phyloP scores from a whole-genome alignment of 2,329 filamentous ascomycete genomes.

The Aspergillus brunneoviolaceus region DNA sequence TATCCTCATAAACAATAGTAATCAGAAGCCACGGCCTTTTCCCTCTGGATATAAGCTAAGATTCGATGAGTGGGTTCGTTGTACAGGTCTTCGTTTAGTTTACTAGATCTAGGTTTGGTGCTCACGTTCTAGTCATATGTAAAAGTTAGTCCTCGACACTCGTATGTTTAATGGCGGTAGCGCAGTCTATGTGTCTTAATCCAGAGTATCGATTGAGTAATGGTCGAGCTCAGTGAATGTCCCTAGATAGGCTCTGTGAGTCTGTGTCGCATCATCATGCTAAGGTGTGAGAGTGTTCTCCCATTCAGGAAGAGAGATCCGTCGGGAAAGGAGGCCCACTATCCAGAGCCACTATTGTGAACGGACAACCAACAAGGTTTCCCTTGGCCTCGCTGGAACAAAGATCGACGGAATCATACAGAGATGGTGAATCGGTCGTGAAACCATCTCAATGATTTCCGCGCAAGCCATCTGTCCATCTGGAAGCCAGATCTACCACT shows the following conservation, averaged over 20 bases:
- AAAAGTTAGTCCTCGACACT: too few relatives aligned
- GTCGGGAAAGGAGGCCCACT: neutral
- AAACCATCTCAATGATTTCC: neutral
- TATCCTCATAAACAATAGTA: too few relatives aligned
- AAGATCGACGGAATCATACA: neutral
- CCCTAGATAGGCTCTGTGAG: neutral
- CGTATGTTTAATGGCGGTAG: too few relatives aligned
- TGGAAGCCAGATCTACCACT: neutral
- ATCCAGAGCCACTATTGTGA: neutral
- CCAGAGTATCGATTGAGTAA: neutral
- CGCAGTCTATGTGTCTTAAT: too few relatives aligned
- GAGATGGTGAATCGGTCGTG: neutral
- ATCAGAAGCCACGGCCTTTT: too few relatives aligned
- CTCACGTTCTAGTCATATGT: too few relatives aligned
- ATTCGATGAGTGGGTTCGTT: too few relatives aligned
- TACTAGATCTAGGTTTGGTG: too few relatives aligned
- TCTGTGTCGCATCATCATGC: neutral
- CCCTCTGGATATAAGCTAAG: too few relatives aligned
- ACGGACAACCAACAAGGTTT: neutral
- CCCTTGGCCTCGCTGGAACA: neutral
- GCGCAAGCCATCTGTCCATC: neutral
- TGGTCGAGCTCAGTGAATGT: neutral
- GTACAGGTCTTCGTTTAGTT: too few relatives aligned
- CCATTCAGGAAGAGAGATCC: neutral
- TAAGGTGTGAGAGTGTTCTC: neutral